Percentiles rank a stretch among this genome's conserved stretches.
Conservation (phyloP, 1,139 yeast species). For the Suhomyces taliae region DNA sequence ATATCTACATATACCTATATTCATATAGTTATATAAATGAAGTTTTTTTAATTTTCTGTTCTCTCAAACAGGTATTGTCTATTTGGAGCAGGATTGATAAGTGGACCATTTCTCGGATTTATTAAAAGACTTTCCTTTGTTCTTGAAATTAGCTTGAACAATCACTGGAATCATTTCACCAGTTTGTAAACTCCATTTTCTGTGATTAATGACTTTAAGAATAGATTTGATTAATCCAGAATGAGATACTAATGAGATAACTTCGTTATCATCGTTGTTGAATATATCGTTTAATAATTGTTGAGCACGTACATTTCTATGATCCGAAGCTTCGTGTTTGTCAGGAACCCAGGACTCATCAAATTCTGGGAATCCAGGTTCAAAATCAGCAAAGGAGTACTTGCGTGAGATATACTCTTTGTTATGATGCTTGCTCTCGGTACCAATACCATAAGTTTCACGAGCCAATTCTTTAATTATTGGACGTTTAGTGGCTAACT, state of each 20-base stretch:
- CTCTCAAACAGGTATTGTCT: too few relatives aligned
- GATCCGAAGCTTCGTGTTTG: slow-evolving; percentile 28
- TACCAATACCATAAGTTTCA: slow-evolving; percentile 40
- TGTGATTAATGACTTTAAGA: slow-evolving; percentile 29
- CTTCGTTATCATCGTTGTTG: slow-evolving; percentile 22
- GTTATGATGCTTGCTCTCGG: slow-evolving; percentile 36
- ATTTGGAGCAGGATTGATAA: slow-evolving; percentile 2
- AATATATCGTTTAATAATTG: slow-evolving; percentile 33
- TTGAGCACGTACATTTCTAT: slow-evolving; percentile 29
- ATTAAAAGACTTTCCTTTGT: slow-evolving; percentile 6
- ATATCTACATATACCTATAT: too few relatives aligned
- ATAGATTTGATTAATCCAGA: slow-evolving; percentile 34
- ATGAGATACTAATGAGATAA: slow-evolving; percentile 37
- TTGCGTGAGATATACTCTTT: slow-evolving; percentile 23
- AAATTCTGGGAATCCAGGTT: slow-evolving; percentile 25
- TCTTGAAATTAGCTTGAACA: slow-evolving; percentile 10
- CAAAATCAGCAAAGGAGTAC: slow-evolving; percentile 30
- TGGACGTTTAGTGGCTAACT: slow-evolving; percentile 18
- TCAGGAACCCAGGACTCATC: slow-evolving; percentile 31
- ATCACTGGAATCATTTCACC: slow-evolving; percentile 21
- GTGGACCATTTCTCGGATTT: slow-evolving; percentile 7
- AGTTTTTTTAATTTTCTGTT: too few relatives aligned
- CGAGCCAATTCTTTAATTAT: slow-evolving; percentile 34
- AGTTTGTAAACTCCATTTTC: slow-evolving; percentile 15
- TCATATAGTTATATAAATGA: too few relatives aligned